phyloP scores from a whole-genome alignment of 2,329 filamentous ascomycete genomes.

The Calcarisporium arbuscula region DNA sequence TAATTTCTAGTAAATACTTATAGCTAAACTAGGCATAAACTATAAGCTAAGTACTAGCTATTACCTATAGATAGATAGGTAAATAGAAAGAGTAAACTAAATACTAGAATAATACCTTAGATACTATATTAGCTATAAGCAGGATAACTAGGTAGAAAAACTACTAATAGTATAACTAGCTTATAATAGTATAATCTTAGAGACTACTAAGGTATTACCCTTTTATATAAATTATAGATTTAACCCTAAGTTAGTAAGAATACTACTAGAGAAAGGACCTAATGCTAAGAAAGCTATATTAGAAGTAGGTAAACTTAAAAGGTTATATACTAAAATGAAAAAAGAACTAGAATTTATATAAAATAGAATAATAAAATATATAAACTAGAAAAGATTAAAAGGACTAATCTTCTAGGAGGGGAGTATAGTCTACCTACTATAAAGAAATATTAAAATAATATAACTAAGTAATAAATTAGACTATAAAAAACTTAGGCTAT shows the following conservation, averaged over 20 bases:
- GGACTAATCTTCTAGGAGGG: slow-evolving; percentile 6
- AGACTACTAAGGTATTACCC: not conserved
- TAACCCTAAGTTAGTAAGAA: not conserved
- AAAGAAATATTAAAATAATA: slow-evolving; percentile 6
- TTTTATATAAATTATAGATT: slow-evolving; percentile 1
- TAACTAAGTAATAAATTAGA: slow-evolving; percentile 8
- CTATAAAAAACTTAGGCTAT: slow-evolving; percentile 13
- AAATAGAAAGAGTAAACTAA: slow-evolving; percentile 1
- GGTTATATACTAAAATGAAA: slow-evolving; percentile 2
- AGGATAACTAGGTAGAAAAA: slow-evolving; percentile 1
- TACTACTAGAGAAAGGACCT: not conserved
- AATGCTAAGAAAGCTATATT: not conserved
- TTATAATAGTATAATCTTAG: too few relatives aligned
- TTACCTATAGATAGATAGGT: slow-evolving; percentile 1
- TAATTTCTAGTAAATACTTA: not conserved
- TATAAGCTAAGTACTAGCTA: slow-evolving; percentile 1
- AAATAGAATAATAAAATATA: slow-evolving; percentile 2
- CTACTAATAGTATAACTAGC: slow-evolving; percentile 6
- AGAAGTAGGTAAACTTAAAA: not conserved
- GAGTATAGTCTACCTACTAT: slow-evolving; percentile 8
- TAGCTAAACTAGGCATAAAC: not conserved
- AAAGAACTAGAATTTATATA: slow-evolving; percentile 1
- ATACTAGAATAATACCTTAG: not conserved
- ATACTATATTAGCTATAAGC: not conserved
- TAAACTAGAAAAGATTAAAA: slow-evolving; percentile 2